phyloP scores from a whole-genome alignment of 305 asterid species.

The Fraxinus platypoda region DNA sequence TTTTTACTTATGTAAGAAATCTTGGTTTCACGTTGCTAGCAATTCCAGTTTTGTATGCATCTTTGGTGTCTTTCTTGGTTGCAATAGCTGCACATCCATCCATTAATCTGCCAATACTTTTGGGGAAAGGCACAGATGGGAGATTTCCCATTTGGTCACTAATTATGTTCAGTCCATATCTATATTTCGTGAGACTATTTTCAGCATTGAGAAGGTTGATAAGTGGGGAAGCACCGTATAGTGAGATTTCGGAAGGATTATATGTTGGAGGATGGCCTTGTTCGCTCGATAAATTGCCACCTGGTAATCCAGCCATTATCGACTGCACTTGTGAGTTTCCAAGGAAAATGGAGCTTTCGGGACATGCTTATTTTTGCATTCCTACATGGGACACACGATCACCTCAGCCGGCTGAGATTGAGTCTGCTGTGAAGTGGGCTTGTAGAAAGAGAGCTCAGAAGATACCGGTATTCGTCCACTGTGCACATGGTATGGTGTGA shows the following conservation, averaged over 20 bases:
- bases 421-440: slow-evolving; percentile 91
- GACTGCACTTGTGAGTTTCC: slow-evolving; percentile 97
- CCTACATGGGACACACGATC: slow-evolving; percentile 95
- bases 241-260: slow-evolving; percentile 61
- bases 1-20: slow-evolving; percentile 46
- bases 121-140: slow-evolving; percentile 88
- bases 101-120: slow-evolving; percentile 71
- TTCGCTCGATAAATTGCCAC: slow-evolving; percentile 64
- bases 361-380: slow-evolving; percentile 67
- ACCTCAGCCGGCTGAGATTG: slow-evolving; percentile 79
- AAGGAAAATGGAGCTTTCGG: slow-evolving; percentile 55
- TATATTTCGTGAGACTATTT: slow-evolving; percentile 72
- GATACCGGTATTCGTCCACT: slow-evolving; percentile 67
- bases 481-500: slow-evolving; percentile 73
- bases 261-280: slow-evolving; percentile 96
- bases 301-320: slow-evolving; percentile 76
- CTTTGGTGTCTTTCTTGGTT: slow-evolving; percentile 61
- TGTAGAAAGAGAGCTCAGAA: slow-evolving; percentile 81
- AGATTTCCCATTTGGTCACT: slow-evolving; percentile 68
- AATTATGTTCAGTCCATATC: slow-evolving; percentile 69
- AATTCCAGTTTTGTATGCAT: slow-evolving; percentile 65
- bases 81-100: slow-evolving; percentile 75
- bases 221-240: slow-evolving; percentile 78
- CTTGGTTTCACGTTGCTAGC: slow-evolving; percentile 48
- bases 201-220: slow-evolving; percentile 60